Evolutionary conservation across 192 early-diverging fungal genomes (phyloP).

Genomic region (Mortierella claussenii): DNA sequence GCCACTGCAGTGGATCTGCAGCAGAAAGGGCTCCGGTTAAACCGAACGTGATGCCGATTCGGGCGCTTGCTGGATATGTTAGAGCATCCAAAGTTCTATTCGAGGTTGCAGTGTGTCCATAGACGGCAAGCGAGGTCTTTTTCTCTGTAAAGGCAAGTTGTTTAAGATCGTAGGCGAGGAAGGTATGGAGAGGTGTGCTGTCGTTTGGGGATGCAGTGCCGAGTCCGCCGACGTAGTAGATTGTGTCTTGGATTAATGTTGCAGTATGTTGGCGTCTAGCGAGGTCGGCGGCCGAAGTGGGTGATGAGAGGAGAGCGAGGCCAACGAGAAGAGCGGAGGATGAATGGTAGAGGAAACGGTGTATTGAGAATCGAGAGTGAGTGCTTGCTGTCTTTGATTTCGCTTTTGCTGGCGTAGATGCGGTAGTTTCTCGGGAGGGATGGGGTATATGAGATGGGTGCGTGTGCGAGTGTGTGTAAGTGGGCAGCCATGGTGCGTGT

Average conservation of each 20-base stretch:
- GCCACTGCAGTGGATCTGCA: constrained; percentile 14
- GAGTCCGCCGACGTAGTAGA: constrained; percentile 40
- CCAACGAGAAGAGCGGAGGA: not conserved
- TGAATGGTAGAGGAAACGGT: not conserved
- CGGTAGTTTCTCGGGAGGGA: too few relatives aligned
- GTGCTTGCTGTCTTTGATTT: not conserved
- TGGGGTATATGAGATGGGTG: not conserved
- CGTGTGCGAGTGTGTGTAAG: not conserved
- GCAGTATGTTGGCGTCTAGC: constrained; percentile 20
- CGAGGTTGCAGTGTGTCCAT: constrained; percentile 17
- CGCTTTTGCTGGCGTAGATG: too few relatives aligned
- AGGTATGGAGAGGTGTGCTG: constrained; percentile 2
- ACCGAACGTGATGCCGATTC: constrained; percentile 29
- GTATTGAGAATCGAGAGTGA: not conserved
- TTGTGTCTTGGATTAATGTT: constrained; percentile 23
- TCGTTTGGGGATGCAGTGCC: not conserved
- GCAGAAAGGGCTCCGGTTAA: not conserved
- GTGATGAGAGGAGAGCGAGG: not conserved
- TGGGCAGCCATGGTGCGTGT: too few relatives aligned
- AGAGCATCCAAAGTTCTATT: not conserved
- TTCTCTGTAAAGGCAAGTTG: constrained; percentile 14
- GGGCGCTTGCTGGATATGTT: not conserved
- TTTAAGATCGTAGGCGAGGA: constrained; percentile 21
- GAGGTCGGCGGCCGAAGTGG: not conserved
- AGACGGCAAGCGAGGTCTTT: not conserved